These are phyloP conservation scores for Steccherinum ochraceum DNA, from an alignment of 768 basidiomycete species.

Conservation along the genomic window DNA sequence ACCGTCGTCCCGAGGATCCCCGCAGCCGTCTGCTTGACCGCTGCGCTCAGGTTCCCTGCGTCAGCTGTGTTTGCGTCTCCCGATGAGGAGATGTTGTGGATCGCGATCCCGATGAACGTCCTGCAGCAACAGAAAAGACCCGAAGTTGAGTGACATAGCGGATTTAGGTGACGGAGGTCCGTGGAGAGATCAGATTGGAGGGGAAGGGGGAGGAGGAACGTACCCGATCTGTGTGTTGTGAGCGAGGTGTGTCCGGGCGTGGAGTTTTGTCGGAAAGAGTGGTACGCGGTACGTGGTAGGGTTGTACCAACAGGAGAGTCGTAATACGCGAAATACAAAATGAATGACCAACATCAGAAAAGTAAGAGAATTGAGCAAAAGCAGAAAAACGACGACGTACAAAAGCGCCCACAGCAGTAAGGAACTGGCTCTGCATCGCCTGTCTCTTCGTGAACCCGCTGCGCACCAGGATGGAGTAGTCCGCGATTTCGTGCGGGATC, in stretches of 20 bases:
- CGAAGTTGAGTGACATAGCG: no score
- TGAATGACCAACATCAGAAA: no score
- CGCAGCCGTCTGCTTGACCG: slow-evolving; percentile 65
- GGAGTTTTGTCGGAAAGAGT: no score
- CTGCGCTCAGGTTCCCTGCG: slow-evolving; percentile 63
- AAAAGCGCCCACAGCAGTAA: slow-evolving; percentile 90
- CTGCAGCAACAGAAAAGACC: slow-evolving; percentile 27
- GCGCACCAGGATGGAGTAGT: slow-evolving; percentile 87
- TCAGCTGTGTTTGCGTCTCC: slow-evolving; percentile 28
- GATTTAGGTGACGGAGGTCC: no score
- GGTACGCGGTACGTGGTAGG: no score
- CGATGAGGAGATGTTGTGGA: slow-evolving; percentile 67
- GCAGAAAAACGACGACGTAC: slow-evolving; percentile 48
- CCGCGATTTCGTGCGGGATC: slow-evolving; percentile 96
- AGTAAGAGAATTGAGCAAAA: no score
- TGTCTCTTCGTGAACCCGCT: slow-evolving; percentile 88
- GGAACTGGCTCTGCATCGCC: slow-evolving; percentile 90
- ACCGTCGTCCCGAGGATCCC: slow-evolving; percentile 84
- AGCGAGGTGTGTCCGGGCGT: no score
- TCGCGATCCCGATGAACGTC: slow-evolving; percentile 84
- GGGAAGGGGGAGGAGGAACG: background rate
- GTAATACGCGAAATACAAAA: no score
- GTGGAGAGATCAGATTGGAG: background rate
- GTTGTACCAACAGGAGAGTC: no score
- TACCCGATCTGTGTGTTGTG: background rate